These are phyloP conservation scores for Eucalyptus regnans DNA, from an alignment of 345 rosid species.

Conservation along the genomic window DNA sequence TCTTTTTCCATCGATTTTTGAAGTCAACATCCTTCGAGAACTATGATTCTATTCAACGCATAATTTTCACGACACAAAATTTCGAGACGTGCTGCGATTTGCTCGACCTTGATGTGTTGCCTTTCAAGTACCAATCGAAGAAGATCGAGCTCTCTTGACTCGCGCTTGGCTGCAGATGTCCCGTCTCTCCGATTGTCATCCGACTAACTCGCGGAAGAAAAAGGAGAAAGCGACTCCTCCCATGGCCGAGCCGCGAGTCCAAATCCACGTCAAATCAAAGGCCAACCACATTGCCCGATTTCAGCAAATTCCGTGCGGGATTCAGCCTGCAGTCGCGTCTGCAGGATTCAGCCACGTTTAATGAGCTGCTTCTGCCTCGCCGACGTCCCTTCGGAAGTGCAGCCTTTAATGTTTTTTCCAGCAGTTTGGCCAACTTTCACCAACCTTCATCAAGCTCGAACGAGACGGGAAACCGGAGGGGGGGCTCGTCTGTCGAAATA, in stretches of 20 bases:
- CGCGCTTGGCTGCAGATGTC: neutral
- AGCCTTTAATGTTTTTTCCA: neutral
- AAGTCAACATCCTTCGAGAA: neutral
- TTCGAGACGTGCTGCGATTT: neutral
- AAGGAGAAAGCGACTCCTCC: neutral
- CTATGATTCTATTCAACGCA: neutral
- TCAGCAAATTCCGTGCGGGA: neutral
- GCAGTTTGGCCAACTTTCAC: neutral
- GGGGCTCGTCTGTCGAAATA: neutral
- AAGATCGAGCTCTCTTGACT: too few relatives aligned
- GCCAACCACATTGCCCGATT: neutral
- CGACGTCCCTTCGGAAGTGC: neutral
- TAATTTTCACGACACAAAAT: neutral
- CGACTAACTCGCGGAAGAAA: neutral
- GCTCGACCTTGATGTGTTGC: neutral
- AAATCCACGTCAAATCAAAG: neutral
- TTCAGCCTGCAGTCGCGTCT: neutral
- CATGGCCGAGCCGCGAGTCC: neutral
- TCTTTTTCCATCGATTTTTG: too few relatives aligned
- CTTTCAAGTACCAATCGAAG: neutral
- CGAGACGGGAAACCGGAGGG: neutral
- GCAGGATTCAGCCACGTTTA: neutral
- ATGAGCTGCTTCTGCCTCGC: neutral
- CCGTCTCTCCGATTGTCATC: neutral
- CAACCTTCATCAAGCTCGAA: neutral